Conservation (phyloP, 352 stramenopile genomes). For the Phytopythium oedochilum region DNA sequence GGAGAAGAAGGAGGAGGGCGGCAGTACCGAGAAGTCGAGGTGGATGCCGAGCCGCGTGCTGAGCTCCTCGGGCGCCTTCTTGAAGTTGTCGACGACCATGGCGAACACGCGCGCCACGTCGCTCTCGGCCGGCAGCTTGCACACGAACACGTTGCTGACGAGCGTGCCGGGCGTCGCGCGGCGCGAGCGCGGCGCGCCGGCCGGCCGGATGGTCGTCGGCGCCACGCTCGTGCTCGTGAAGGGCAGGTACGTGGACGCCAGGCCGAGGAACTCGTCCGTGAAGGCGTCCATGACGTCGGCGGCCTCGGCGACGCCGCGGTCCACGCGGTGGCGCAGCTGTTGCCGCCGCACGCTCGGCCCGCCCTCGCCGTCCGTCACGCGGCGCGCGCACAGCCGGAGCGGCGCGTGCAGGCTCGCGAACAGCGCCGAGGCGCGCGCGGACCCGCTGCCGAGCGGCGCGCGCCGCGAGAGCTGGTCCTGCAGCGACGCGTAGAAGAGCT, state of each 20-base stretch:
- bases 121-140: slow-evolving; percentile 35
- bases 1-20: slow-evolving; percentile 6
- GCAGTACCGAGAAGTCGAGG: slow-evolving; percentile 32
- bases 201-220: slow-evolving; percentile 4
- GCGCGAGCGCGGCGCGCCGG: not conserved
- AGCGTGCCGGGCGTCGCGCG: slow-evolving; percentile 19
- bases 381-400: slow-evolving; percentile 14
- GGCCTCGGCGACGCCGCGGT: slow-evolving; percentile 19
- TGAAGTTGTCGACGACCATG: slow-evolving; percentile 26
- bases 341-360: slow-evolving; percentile 11
- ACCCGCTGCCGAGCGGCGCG: slow-evolving; percentile 31
- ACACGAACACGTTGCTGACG: slow-evolving; percentile 52
- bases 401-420: slow-evolving; percentile 40
- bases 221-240: slow-evolving; percentile 37
- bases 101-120: slow-evolving; percentile 30
- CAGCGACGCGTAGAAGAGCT: slow-evolving; percentile 49
- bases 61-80: slow-evolving; percentile 25
- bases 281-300: slow-evolving; percentile 31
- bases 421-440: slow-evolving; percentile 23
- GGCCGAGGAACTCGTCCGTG: slow-evolving; percentile 24
- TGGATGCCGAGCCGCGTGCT: slow-evolving; percentile 31
- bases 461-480: slow-evolving; percentile 34
- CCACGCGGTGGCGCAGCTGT: slow-evolving; percentile 29
- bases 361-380: not conserved
- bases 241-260: slow-evolving; percentile 26